phyloP scores from a whole-genome alignment of 2,329 filamentous ascomycete species.

The Apiospora pterosperma region DNA sequence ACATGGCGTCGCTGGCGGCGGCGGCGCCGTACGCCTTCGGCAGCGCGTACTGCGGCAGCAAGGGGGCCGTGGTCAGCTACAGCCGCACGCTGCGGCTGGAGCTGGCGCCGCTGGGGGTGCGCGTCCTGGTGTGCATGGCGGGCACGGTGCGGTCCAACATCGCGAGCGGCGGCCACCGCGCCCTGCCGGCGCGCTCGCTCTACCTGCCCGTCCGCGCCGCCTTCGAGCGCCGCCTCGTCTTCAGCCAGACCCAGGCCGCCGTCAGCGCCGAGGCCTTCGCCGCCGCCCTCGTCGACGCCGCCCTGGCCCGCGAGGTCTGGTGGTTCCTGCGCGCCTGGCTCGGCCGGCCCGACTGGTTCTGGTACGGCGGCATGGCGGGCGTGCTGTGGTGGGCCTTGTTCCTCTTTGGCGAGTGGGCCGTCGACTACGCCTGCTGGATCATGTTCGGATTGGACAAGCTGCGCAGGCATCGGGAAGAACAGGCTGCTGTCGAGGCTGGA shows the following conservation, averaged over 20 bases:
- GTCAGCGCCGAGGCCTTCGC: slow-evolving; percentile 41
- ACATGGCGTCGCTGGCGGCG: slow-evolving; percentile 49
- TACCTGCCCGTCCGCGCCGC: slow-evolving; percentile 41
- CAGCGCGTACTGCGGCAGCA: slow-evolving; percentile 50
- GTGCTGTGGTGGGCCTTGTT: slow-evolving; percentile 14
- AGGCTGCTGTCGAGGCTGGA: too few species aligned
- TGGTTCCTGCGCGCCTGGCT: slow-evolving; percentile 21
- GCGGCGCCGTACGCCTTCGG: slow-evolving; percentile 51
- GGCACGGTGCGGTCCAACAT: slow-evolving; percentile 48
- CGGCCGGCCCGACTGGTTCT: slow-evolving; percentile 32
- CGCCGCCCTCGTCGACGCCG: slow-evolving; percentile 35
- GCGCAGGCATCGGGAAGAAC: too few species aligned
- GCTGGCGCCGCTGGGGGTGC: slow-evolving; percentile 45
- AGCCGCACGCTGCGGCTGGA: slow-evolving; percentile 52
- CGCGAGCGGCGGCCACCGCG: slow-evolving; percentile 30
- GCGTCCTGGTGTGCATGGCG: slow-evolving; percentile 50
- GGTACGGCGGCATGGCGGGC: slow-evolving; percentile 26
- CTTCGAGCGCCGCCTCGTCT: slow-evolving; percentile 39
- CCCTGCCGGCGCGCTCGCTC: slow-evolving; percentile 38
- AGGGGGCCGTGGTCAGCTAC: slow-evolving; percentile 51
- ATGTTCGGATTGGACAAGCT: slow-evolving; percentile 23
- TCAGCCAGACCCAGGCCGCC: slow-evolving; percentile 41
- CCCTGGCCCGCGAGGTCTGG: slow-evolving; percentile 40
- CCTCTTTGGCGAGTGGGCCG: slow-evolving; percentile 27
- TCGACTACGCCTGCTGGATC: slow-evolving; percentile 24